Evolutionary conservation across 2,329 filamentous ascomycete genomes (phyloP).

Genomic region (Cladosporium colombiae): DNA sequence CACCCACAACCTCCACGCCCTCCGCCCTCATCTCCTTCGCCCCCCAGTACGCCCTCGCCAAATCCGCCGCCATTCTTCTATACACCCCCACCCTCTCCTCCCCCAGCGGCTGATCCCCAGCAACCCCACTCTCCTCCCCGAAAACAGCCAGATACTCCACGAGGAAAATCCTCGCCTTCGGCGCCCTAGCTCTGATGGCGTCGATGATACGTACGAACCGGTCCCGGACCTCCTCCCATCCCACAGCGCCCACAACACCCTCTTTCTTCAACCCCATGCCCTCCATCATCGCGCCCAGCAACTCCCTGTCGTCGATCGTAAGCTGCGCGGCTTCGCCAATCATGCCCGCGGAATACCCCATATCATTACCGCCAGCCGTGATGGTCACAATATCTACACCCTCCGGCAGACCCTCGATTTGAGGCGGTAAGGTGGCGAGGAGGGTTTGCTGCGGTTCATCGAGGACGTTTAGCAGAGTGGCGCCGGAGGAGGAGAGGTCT

Average conservation of each 20-base stretch:
- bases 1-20: slow-evolving; percentile 18
- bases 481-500: slow-evolving; percentile 39
- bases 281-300: slow-evolving; percentile 9
- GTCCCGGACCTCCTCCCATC: slow-evolving; percentile 9
- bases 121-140: slow-evolving; percentile 16
- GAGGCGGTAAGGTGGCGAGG: slow-evolving; percentile 37
- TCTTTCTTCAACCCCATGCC: slow-evolving; percentile 18
- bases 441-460: slow-evolving; percentile 36
- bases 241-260: slow-evolving; percentile 11
- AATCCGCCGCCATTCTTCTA: background rate
- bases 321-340: slow-evolving; percentile 30
- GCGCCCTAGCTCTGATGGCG: slow-evolving; percentile 11
- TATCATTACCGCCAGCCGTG: slow-evolving; percentile 44
- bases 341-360: slow-evolving; percentile 41
- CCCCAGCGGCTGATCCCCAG: slow-evolving; percentile 15
- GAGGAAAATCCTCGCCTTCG: slow-evolving; percentile 21
- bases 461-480: slow-evolving; percentile 42
- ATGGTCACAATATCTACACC: slow-evolving; percentile 42
- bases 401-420: slow-evolving; percentile 38
- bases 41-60: slow-evolving; percentile 17
- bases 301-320: background rate
- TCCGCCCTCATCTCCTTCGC: slow-evolving; percentile 14
- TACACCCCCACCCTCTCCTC: slow-evolving; percentile 13
- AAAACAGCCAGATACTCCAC: slow-evolving; percentile 24
- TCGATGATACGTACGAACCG: slow-evolving; percentile 22